These are phyloP conservation scores for Dillenia suffruticosa DNA, from an alignment of 164 flowering plant species.

Conservation along the genomic window DNA sequence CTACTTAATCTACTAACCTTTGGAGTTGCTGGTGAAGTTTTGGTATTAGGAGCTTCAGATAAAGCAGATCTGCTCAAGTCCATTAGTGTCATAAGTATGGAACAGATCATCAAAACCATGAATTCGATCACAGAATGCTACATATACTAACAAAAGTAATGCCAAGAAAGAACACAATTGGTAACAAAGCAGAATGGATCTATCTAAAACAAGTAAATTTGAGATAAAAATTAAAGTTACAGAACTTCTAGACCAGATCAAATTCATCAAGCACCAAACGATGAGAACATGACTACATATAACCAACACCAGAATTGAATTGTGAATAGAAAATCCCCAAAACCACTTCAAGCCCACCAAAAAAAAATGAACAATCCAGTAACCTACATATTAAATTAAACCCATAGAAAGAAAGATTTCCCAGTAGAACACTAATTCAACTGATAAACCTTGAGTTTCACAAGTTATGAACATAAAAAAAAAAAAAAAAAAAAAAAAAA, in stretches of 20 bases:
- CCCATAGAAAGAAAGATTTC: not conserved
- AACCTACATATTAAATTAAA: conserved; percentile 10
- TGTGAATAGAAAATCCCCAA: not conserved
- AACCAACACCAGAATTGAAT: no score
- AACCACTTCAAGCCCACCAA: conserved; percentile 2
- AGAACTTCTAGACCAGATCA: not conserved
- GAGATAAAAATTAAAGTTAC: not conserved
- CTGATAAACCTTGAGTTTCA: no score
- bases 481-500: no score
- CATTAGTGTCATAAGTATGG: conserved; percentile 15
- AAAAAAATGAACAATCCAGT: not conserved
- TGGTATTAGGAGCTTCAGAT: conserved; percentile 53
- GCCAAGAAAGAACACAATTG: not conserved
- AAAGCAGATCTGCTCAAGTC: conserved; percentile 52
- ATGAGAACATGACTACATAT: not conserved
- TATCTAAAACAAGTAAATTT: not conserved
- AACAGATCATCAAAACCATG: conserved; percentile 7
- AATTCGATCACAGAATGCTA: conserved; percentile 7
- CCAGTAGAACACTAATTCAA: no score
- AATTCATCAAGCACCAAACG: not conserved
- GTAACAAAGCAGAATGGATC: not conserved
- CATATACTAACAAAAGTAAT: not conserved
- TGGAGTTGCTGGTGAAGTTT: conserved; percentile 65
- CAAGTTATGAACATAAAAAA: no score
- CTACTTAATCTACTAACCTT: conserved; percentile 46